Conservation (phyloP, 2,329 filamentous ascomycete species). For the Trichoderma atrobrunneum region DNA sequence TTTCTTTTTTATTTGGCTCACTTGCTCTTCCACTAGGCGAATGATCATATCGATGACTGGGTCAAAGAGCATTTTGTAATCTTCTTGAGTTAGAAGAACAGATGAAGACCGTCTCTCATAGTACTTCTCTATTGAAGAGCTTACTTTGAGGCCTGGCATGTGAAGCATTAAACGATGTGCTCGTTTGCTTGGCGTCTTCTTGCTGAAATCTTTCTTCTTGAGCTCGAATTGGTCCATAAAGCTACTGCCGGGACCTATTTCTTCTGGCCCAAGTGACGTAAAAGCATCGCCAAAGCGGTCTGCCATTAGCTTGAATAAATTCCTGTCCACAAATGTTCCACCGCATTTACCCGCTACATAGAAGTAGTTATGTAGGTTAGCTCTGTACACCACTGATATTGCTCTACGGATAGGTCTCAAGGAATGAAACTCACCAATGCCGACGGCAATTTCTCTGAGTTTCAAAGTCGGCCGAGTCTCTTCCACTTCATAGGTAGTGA, state of each 20-base stretch:
- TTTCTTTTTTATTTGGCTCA: neutral
- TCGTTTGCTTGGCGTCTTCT: slow-evolving; percentile 13
- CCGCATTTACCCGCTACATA: neutral
- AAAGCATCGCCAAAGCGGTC: neutral
- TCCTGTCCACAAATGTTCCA: neutral
- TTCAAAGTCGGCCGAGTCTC: neutral
- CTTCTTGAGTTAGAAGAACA: neutral
- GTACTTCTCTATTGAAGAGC: neutral
- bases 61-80: neutral
- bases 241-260: slow-evolving; percentile 21
- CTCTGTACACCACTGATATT: neutral
- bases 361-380: neutral
- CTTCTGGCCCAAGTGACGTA: neutral
- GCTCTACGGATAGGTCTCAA: neutral
- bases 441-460: neutral
- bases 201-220: slow-evolving; percentile 23
- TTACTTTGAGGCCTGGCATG: neutral
- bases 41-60: neutral
- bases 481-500: neutral
- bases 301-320: neutral
- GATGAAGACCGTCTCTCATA: neutral
- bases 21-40: neutral
- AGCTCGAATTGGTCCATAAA: slow-evolving; percentile 23
- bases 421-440: neutral
- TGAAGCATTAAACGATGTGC: neutral